phyloP scores from a whole-genome alignment of 2,329 filamentous ascomycete genomes.

The Aciculosporium take region DNA sequence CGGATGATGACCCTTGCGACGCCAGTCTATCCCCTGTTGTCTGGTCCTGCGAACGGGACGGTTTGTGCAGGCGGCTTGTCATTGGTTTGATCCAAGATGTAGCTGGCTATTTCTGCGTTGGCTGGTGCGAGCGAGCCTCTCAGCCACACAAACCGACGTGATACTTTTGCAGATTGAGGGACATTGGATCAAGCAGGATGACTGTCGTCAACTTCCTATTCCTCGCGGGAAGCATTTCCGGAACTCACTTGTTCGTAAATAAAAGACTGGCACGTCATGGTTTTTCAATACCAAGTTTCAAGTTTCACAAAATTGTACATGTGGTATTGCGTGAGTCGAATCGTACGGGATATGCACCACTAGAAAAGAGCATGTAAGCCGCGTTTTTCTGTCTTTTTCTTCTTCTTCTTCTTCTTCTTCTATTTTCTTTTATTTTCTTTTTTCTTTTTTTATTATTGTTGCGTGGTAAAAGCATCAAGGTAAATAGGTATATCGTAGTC shows the following conservation, averaged over 20 bases:
- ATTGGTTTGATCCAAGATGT: neutral
- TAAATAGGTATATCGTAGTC: no score
- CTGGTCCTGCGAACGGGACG: constrained; percentile 37
- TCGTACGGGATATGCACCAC: no score
- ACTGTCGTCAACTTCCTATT: constrained; percentile 34
- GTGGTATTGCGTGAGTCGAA: neutral
- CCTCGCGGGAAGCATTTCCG: constrained; percentile 21
- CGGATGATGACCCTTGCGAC: constrained; percentile 45
- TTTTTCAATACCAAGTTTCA: constrained; percentile 2
- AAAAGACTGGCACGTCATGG: neutral
- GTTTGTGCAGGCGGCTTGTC: constrained; percentile 4
- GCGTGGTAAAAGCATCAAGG: no score
- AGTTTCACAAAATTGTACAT: neutral
- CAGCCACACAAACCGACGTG: constrained; percentile 1
- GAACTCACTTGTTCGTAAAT: neutral
- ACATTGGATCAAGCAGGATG: constrained; percentile 49
- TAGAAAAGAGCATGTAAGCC: no score
- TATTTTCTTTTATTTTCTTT: no score
- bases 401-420: no score
- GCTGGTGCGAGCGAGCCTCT: neutral
- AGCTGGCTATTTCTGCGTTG: neutral
- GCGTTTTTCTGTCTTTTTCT: no score
- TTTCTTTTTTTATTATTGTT: no score
- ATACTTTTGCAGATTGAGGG: constrained; percentile 38
- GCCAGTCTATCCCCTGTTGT: constrained; percentile 54